A percentile compares a stretch with the other conserved stretches of the same genome.
phyloP scores from a whole-genome alignment of 2,329 filamentous ascomycete genomes.

The Exophiala alcalophila region DNA sequence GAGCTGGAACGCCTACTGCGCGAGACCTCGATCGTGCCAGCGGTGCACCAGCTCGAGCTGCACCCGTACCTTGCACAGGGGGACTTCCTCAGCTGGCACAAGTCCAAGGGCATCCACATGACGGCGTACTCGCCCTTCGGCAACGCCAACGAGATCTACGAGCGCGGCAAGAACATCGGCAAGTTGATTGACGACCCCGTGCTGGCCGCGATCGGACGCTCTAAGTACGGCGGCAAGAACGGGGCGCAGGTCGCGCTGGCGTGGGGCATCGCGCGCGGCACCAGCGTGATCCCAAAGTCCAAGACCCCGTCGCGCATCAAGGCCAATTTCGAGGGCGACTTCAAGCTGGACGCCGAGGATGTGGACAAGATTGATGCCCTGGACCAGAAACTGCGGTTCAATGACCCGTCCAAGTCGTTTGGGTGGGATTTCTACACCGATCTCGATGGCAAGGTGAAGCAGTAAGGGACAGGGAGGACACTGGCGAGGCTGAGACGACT shows the following conservation, averaged over 20 bases:
- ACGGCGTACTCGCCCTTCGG: conserved; percentile 57
- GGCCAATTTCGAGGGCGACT: conserved; percentile 51
- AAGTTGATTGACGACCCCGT: conserved; percentile 53
- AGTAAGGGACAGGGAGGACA: too few species aligned
- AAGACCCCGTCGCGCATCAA: conserved; percentile 38
- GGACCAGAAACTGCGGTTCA: conserved; percentile 62
- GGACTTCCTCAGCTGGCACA: conserved; percentile 50
- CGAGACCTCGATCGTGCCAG: conserved; percentile 45
- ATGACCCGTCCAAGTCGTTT: conserved; percentile 57
- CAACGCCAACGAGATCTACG: conserved; percentile 53
- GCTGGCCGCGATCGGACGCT: conserved; percentile 50
- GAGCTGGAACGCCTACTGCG: conserved; percentile 50
- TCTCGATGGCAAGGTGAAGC: conserved; percentile 50
- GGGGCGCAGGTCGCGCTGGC: conserved; percentile 54
- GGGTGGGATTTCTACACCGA: conserved; percentile 58
- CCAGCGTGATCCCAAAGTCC: conserved; percentile 52
- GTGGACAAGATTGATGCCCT: conserved; percentile 54
- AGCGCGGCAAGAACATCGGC: conserved; percentile 41
- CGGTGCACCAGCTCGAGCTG: conserved; percentile 52
- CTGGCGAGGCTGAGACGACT: too few species aligned
- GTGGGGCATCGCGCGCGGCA: conserved; percentile 53
- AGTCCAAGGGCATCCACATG: conserved; percentile 51
- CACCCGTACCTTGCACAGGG: conserved; percentile 55
- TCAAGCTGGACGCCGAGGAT: conserved; percentile 58
- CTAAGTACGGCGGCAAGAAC: conserved; percentile 50